These are phyloP conservation scores for Chytridiales sp. DNA, from an alignment of 371 early-diverging fungal genomes.

Conservation along the genomic window DNA sequence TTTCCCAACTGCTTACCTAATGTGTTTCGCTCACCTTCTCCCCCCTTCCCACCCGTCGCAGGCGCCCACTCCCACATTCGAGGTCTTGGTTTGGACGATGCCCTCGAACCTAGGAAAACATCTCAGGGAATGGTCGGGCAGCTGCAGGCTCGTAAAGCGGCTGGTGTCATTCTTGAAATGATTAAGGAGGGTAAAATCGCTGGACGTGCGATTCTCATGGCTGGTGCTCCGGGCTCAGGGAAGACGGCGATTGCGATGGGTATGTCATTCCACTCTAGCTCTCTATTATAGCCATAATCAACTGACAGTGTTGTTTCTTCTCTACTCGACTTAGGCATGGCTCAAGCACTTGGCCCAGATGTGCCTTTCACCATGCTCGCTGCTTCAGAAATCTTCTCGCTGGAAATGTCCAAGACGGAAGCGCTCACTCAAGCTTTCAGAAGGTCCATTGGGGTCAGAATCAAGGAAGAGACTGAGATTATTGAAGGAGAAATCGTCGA, in stretches of 20 bases:
- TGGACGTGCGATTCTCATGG: conserved; percentile 61
- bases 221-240: conserved; percentile 64
- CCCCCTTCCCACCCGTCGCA: not conserved
- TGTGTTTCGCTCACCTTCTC: not conserved
- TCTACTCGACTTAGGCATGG: conserved; percentile 62
- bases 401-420: conserved; percentile 98
- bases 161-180: conserved; percentile 71
- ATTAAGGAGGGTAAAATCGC: conserved; percentile 59
- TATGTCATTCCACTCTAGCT: conserved; percentile 17
- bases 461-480: conserved; percentile 97
- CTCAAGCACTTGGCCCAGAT: conserved; percentile 87
- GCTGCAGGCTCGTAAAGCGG: conserved; percentile 91
- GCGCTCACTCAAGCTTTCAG: conserved; percentile 98
- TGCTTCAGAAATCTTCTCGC: conserved; percentile 95
- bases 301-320: not conserved
- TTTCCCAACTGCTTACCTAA: not conserved
- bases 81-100: conserved; percentile 75
- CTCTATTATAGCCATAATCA: not conserved
- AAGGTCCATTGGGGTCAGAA: conserved; percentile 93
- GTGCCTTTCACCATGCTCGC: conserved; percentile 96
- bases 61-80: conserved; percentile 95
- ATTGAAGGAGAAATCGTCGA: conserved; percentile 99
- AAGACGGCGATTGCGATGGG: conserved; percentile 69
- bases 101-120: conserved; percentile 75
- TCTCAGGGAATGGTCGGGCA: conserved; percentile 99